Evolutionary conservation across 1,139 yeast genomes (phyloP).

Genomic region (Suhomyces yuchorum): DNA sequence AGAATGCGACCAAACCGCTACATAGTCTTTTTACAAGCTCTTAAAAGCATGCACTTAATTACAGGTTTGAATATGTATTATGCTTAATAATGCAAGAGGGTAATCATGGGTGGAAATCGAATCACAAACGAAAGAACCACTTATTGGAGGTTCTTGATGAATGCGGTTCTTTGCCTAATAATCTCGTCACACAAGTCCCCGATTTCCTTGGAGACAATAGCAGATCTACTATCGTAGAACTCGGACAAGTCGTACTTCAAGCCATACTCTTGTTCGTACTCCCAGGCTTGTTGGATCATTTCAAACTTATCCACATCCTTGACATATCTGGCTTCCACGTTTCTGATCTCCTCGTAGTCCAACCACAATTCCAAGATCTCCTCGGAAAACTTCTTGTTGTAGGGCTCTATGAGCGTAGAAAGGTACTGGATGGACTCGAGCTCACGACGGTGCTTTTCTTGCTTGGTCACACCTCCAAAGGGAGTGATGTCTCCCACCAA

Average conservation of each 20-base stretch:
- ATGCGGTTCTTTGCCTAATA: conserved; percentile 55
- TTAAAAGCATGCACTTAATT: no score
- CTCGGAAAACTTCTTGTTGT: conserved; percentile 61
- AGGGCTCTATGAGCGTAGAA: conserved; percentile 59
- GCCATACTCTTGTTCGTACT: conserved; percentile 72
- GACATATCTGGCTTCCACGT: conserved; percentile 83
- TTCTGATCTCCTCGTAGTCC: conserved; percentile 85
- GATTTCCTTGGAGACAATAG: conserved; percentile 74
- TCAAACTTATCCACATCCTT: conserved; percentile 95
- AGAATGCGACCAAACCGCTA: no score
- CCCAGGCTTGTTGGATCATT: conserved; percentile 86
- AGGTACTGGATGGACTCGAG: conserved; percentile 70
- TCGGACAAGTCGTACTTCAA: conserved; percentile 63
- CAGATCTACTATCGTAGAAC: conserved; percentile 63
- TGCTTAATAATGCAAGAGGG: background rate
- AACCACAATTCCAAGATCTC: conserved; percentile 79
- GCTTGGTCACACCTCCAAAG: conserved; percentile 65
- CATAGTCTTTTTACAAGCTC: no score
- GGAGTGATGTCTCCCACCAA: conserved; percentile 97
- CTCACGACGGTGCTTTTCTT: conserved; percentile 81
- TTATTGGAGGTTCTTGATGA: conserved; percentile 1
- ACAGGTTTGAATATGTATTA: no score
- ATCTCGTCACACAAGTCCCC: conserved; percentile 70
- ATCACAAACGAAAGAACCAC: background rate
- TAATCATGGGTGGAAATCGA: background rate